Conservation (phyloP, 306 rosid species). For the Canavalia gladiata region DNA sequence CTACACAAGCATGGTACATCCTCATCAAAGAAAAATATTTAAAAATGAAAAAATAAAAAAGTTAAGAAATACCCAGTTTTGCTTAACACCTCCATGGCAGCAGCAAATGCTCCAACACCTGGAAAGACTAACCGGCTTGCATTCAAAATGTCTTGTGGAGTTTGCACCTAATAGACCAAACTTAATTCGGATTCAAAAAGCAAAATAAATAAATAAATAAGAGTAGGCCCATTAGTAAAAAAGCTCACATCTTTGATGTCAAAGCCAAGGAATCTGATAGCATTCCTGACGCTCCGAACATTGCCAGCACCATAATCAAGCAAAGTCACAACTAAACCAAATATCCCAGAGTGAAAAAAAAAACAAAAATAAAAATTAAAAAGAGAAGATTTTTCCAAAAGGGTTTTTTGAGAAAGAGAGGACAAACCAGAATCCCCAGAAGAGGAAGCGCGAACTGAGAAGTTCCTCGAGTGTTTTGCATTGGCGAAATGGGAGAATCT, state of each 20-base stretch:
- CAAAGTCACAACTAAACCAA: constrained; percentile 75
- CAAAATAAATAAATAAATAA: background rate
- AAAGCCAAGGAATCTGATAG: constrained; percentile 82
- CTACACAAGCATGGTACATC: background rate
- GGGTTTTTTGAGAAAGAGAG: constrained; percentile 34
- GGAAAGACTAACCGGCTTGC: constrained; percentile 86
- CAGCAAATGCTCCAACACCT: constrained; percentile 94
- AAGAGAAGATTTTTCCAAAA: background rate
- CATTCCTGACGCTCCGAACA: constrained; percentile 92
- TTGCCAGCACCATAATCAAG: constrained; percentile 98
- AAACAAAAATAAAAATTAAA: background rate
- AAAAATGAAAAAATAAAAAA: background rate
- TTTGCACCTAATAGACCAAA: constrained; percentile 67
- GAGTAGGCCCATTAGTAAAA: background rate
- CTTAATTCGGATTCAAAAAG: constrained; percentile 24
- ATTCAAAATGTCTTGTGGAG: constrained; percentile 82
- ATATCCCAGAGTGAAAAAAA: background rate
- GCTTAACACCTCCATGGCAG: constrained; percentile 91
- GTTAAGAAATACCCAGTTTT: constrained; percentile 68
- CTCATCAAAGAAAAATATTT: background rate
- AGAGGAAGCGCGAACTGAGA: constrained; percentile 80
- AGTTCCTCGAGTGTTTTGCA: constrained; percentile 51
- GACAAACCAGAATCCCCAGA: constrained; percentile 68
- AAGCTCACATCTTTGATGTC: constrained; percentile 82
- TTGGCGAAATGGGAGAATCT: constrained; percentile 37